Evolutionary conservation across 2,329 filamentous ascomycete genomes (phyloP).

Genomic region (Arthrobotrys entomopaga): DNA sequence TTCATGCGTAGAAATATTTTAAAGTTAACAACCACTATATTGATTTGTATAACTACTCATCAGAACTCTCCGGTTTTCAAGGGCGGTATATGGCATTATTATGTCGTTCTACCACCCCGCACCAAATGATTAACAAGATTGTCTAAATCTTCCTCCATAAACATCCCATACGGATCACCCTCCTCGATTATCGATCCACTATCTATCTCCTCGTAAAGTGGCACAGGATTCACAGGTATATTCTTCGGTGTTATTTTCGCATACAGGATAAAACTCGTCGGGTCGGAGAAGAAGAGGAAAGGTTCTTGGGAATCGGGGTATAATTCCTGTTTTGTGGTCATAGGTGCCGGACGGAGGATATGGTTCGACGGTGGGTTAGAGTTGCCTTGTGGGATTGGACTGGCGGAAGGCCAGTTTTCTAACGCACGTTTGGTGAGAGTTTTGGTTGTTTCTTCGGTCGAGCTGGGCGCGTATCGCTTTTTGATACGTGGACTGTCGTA

Average conservation of each 20-base stretch:
- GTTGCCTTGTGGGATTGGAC: background rate
- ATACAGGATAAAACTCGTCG: slow-evolving; percentile 12
- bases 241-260: slow-evolving; percentile 1
- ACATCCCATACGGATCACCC: background rate
- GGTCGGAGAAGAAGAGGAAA: slow-evolving; percentile 12
- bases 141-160: too few species aligned
- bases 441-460: background rate
- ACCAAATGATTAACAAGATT: too few species aligned
- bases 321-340: slow-evolving; percentile 15
- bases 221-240: background rate
- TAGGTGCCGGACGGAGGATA: background rate
- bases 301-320: slow-evolving; percentile 16
- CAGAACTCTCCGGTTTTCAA: too few species aligned
- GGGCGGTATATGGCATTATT: too few species aligned
- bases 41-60: too few species aligned
- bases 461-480: background rate
- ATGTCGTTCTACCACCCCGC: too few species aligned
- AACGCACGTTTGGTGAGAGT: background rate
- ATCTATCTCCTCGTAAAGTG: background rate
- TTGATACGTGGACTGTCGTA: background rate
- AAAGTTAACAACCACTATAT: too few species aligned
- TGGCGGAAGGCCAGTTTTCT: background rate
- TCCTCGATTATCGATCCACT: background rate
- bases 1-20: too few species aligned
- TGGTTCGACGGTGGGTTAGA: background rate